Conservation (phyloP, 2,329 filamentous ascomycete genomes). For the Ophiocordyceps camponoti-saundersi region DNA sequence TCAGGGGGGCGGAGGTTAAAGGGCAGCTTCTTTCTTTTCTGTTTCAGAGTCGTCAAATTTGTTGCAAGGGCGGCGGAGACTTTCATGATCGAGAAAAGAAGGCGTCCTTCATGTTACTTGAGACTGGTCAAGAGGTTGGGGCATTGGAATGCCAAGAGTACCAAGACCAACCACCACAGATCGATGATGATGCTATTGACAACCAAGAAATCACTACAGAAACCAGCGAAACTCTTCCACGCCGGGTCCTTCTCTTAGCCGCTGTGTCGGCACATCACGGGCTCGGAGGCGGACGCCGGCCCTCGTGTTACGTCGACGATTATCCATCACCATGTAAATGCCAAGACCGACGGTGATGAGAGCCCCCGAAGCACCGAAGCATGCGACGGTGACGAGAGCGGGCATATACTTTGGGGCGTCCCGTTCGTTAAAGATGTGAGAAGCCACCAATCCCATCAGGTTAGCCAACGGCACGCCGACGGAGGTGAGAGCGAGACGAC, state of each 20-base stretch:
- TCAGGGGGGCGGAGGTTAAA: too few relatives aligned
- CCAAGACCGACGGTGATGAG: conserved; percentile 37
- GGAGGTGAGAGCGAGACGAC: conserved; percentile 51
- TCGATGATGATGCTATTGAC: too few relatives aligned
- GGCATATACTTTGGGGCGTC: conserved; percentile 51
- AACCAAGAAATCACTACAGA: conserved; percentile 8
- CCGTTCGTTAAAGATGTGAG: conserved; percentile 49
- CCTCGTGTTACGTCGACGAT: conserved; percentile 35
- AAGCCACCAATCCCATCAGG: conserved; percentile 54
- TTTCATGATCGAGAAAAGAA: too few relatives aligned
- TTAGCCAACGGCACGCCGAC: conserved; percentile 62
- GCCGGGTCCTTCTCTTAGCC: conserved; percentile 29
- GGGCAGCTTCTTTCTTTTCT: too few relatives aligned
- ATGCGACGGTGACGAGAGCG: conserved; percentile 46
- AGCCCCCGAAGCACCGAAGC: conserved; percentile 44
- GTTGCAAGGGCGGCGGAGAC: too few relatives aligned
- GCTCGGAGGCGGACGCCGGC: conserved; percentile 27
- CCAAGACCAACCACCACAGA: too few relatives aligned
- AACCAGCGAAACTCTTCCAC: conserved; percentile 34
- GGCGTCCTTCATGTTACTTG: too few relatives aligned
- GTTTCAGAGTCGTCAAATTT: too few relatives aligned
- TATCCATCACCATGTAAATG: conserved; percentile 39
- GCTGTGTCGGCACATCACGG: conserved; percentile 30
- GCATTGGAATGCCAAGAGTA: too few relatives aligned
- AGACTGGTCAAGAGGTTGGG: too few relatives aligned